phyloP scores from a whole-genome alignment of 1,284 basidiomycete genomes.

The Ustilago vetiveriae region DNA sequence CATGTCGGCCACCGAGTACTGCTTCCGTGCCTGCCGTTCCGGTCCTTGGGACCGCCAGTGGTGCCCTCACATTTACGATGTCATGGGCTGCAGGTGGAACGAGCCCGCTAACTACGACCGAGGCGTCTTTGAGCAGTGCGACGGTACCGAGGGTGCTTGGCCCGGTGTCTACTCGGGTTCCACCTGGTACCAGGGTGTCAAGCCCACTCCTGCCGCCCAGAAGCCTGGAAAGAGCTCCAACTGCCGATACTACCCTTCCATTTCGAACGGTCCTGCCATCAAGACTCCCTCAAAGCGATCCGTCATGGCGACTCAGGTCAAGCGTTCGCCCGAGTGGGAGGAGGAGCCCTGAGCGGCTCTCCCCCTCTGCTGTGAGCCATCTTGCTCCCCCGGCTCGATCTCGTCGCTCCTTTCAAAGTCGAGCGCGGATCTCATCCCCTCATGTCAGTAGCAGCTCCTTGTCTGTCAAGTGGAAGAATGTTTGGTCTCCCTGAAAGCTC shows the following conservation, averaged over 20 bases:
- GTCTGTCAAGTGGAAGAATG: slow-evolving; percentile 3
- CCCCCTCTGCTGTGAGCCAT: slow-evolving; percentile 1
- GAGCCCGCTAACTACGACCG: slow-evolving; percentile 60
- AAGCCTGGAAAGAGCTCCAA: slow-evolving; percentile 47
- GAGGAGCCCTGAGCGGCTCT: slow-evolving; percentile 26
- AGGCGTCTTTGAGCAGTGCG: slow-evolving; percentile 59
- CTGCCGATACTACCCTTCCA: slow-evolving; percentile 56
- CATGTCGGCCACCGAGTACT: slow-evolving; percentile 62
- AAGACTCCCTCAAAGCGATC: slow-evolving; percentile 48
- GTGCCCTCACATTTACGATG: slow-evolving; percentile 66
- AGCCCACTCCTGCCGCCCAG: slow-evolving; percentile 47
- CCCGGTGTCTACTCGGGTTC: slow-evolving; percentile 61
- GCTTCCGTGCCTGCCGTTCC: slow-evolving; percentile 62
- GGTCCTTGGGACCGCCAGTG: slow-evolving; percentile 54
- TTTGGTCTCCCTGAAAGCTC: slow-evolving; percentile 22
- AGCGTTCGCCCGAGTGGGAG: slow-evolving; percentile 51
- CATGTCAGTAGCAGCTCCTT: slow-evolving; percentile 22
- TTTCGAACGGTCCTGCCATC: slow-evolving; percentile 49
- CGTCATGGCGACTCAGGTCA: slow-evolving; percentile 51
- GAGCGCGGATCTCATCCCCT: slow-evolving; percentile 26
- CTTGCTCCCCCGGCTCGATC: not conserved
- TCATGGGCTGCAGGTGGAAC: slow-evolving; percentile 61
- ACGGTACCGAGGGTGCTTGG: slow-evolving; percentile 55
- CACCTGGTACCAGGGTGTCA: slow-evolving; percentile 60
- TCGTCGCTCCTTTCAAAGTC: slow-evolving; percentile 41